Percentiles rank a stretch among this genome's conserved stretches.
These are phyloP conservation scores for Glycine latifolia DNA, from an alignment of 306 rosid species.

Conservation along the genomic window DNA sequence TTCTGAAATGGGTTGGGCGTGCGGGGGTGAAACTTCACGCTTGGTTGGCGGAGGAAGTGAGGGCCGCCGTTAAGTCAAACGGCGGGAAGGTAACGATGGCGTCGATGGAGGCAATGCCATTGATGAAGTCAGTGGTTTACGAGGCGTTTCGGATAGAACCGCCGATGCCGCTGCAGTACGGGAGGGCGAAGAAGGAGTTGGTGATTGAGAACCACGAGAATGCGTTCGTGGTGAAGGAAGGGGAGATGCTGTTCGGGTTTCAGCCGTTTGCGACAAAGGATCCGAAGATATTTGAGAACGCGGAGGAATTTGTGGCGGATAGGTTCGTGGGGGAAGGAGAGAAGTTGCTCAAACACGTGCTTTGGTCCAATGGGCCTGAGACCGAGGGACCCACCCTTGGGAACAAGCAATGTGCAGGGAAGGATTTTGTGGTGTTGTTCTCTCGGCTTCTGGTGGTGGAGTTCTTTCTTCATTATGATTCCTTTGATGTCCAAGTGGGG, in stretches of 20 bases:
- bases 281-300: constrained; percentile 66
- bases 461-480: constrained; percentile 77
- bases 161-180: constrained; percentile 81
- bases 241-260: constrained; percentile 82
- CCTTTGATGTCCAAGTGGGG: constrained; percentile 64
- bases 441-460: constrained; percentile 78
- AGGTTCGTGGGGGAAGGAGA: constrained; percentile 90
- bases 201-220: constrained; percentile 84
- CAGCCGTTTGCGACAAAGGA: constrained; percentile 95
- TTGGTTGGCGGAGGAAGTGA: constrained; percentile 68
- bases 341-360: constrained; percentile 70
- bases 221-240: constrained; percentile 70
- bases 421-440: constrained; percentile 67
- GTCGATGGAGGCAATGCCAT: constrained; percentile 76
- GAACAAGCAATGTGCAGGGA: constrained; percentile 91
- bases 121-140: constrained; percentile 86
- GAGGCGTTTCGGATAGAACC: constrained; percentile 86
- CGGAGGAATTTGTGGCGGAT: constrained; percentile 75
- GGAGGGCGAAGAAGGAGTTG: constrained; percentile 73
- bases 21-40: constrained; percentile 74
- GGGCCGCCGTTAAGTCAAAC: constrained; percentile 61
- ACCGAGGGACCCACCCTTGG: constrained; percentile 58
- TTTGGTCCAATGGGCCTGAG: constrained; percentile 96
- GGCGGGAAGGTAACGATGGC: constrained; percentile 78
- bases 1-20: constrained; percentile 67